Percentiles rank a stretch among this genome's conserved stretches.
These are phyloP conservation scores for Aureobasidium sp. DNA, from an alignment of 2,329 filamentous ascomycete genomes.

Conservation along the genomic window DNA sequence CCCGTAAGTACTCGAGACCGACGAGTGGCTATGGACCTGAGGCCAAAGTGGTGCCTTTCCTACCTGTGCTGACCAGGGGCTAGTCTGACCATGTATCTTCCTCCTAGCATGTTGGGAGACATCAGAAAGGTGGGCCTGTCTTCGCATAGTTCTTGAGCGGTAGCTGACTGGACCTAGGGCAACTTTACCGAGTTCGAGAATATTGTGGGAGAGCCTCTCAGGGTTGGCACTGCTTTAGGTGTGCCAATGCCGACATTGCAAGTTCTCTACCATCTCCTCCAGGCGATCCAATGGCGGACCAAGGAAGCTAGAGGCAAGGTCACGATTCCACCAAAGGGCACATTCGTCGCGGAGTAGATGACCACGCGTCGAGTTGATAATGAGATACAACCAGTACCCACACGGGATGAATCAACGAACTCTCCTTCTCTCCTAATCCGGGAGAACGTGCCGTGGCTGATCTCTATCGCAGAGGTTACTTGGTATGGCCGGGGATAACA, in stretches of 20 bases:
- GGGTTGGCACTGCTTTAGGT: slow-evolving; percentile 41
- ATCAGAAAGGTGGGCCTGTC: slow-evolving; percentile 31
- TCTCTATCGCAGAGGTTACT: background rate
- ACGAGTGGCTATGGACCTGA: too few relatives aligned
- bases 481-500: background rate
- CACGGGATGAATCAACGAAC: background rate
- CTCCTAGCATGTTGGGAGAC: slow-evolving; percentile 50
- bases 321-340: slow-evolving; percentile 10
- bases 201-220: slow-evolving; percentile 49
- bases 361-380: background rate
- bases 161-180: slow-evolving; percentile 25
- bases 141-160: background rate
- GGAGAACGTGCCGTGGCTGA: background rate
- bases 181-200: slow-evolving; percentile 51
- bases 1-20: slow-evolving; percentile 23
- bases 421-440: background rate
- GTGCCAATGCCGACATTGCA: slow-evolving; percentile 44
- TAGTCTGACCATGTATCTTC: slow-evolving; percentile 37
- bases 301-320: slow-evolving; percentile 13
- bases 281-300: slow-evolving; percentile 37
- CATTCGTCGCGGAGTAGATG: slow-evolving; percentile 16
- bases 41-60: too few relatives aligned
- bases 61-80: too few relatives aligned
- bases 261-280: slow-evolving; percentile 42
- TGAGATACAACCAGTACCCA: background rate